Percentiles rank a stretch among this genome's conserved stretches.
Evolutionary conservation across 2,329 filamentous ascomycete species (phyloP).

Genomic region (Alternaria novae-zelandiae): DNA sequence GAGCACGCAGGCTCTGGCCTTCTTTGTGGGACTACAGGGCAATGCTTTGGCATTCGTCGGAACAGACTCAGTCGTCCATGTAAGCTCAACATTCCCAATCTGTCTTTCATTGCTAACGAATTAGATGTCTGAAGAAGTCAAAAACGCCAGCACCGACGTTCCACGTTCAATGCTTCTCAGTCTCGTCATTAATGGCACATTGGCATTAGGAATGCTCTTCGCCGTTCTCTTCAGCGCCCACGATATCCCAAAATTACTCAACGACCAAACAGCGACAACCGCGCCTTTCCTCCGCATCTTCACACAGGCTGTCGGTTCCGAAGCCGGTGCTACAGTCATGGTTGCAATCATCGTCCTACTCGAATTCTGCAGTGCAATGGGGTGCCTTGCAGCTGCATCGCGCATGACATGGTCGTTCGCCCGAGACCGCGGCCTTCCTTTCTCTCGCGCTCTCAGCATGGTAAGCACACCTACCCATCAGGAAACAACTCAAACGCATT

Average conservation of each 20-base stretch:
- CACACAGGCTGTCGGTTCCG: constrained; percentile 36
- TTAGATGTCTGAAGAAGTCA: constrained; percentile 50
- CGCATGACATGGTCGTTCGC: constrained; percentile 55
- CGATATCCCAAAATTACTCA: constrained; percentile 31
- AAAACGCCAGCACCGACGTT: constrained; percentile 45
- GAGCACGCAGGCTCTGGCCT: constrained; percentile 53
- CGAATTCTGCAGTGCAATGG: constrained; percentile 52
- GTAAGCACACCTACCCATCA: too few species aligned
- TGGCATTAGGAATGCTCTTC: constrained; percentile 51
- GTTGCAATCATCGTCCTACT: constrained; percentile 51
- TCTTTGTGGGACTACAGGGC: constrained; percentile 52
- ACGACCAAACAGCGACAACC: constrained; percentile 21
- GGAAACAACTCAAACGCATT: too few species aligned
- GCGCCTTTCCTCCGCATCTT: constrained; percentile 61
- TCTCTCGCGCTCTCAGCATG: constrained; percentile 39
- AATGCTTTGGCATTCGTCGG: constrained; percentile 49
- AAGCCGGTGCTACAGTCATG: constrained; percentile 56
- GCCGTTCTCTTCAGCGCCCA: constrained; percentile 51
- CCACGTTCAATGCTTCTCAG: constrained; percentile 54
- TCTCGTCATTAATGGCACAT: constrained; percentile 50
- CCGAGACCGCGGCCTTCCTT: constrained; percentile 52
- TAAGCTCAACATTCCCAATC: constrained; percentile 17
- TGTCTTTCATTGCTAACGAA: constrained; percentile 4
- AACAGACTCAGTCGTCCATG: constrained; percentile 49
- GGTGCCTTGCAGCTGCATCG: constrained; percentile 50